Percentiles rank a stretch among this genome's conserved stretches.
Conservation (phyloP, 225 moss, liverwort and hornwort species). For the Sphagnum contortum region DNA sequence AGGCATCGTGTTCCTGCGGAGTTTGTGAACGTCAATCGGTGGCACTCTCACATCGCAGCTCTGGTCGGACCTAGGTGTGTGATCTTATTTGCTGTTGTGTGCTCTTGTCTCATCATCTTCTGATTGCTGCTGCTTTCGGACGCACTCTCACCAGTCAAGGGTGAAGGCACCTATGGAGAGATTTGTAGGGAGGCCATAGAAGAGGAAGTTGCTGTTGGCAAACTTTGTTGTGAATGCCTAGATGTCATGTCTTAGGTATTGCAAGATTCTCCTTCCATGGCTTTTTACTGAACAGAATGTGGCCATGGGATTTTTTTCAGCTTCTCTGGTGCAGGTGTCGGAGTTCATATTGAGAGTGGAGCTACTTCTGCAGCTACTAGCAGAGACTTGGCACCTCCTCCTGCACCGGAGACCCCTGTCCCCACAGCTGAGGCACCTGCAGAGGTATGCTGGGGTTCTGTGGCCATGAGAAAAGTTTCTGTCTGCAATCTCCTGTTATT, state of each 20-base stretch:
- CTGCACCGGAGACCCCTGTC: conserved; percentile 3
- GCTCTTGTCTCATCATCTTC: background rate
- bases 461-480: no score
- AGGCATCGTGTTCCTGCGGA: conserved; percentile 32
- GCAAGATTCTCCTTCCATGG: background rate
- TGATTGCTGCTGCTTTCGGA: background rate
- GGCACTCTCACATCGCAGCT: conserved; percentile 67
- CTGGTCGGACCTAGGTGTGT: conserved; percentile 60
- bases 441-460: conserved; percentile 7
- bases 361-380: conserved; percentile 9
- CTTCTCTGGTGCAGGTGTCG: conserved; percentile 25
- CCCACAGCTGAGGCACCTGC: conserved; percentile 5
- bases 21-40: conserved; percentile 52
- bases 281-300: no score
- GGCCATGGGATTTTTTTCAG: conserved; percentile 1
- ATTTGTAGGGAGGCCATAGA: no score
- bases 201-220: no score
- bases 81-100: no score
- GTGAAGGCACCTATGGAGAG: no score
- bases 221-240: background rate
- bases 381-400: conserved; percentile 3
- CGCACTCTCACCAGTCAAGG: background rate
- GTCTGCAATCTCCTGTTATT: background rate
- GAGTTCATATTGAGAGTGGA: conserved; percentile 49
- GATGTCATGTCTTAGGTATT: background rate